Base-by-base conservation (phyloP, 2,329 filamentous ascomycete genomes). In the Curvularia sp. region DNA sequence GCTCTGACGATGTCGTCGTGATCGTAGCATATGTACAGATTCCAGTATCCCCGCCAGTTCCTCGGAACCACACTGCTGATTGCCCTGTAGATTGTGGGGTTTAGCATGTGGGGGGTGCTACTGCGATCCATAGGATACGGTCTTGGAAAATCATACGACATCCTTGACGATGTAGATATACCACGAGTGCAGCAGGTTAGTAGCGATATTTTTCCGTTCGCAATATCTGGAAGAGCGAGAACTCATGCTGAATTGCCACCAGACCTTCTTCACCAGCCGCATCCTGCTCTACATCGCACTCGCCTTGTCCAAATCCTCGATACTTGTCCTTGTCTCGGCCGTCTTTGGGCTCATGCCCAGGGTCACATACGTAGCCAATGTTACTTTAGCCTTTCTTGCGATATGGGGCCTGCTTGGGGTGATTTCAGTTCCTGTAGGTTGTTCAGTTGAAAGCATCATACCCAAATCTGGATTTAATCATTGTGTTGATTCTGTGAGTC, bases 271-370 rank as follows among this genome's bases (percentile, higher is more conserved):
- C 12, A 32, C 53, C 21, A 49, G 53, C 18, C 39, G 49, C 1
- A 50, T 57, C 7, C 2, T 53, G 5, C 28, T 60, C 1, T 56
- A 36, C 45, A 50, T 60, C n/a, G 48, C 57, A 49, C 57, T 60
- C 10, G 30, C 19, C 2, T 15, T 60, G 5, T 60, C 57, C 3
- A 60, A 57, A 38, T 49, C 38, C n/a, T 60, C 53, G 2, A 56
- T 57, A 4, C 43, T 57, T 12, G 34, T 60, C 23, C 48, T 57
- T 12, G 18, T 57, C 5, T 28, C 43, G 9, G 28, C 39, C 15
- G 43, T 60, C 1, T 60, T 57, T 21, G 30, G 30, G 5, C 48
- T 19, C 2, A 57, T 53, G n/a, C 25, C 43, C 7, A 53, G 45
- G 3, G 30, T 56, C 12, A 30, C 53, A 39, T n/a, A 42, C 8